A percentile compares a stretch with the other conserved stretches of the same genome.
Conservation (phyloP, 2,329 filamentous ascomycete genomes). For the Fusarium newnesense region DNA sequence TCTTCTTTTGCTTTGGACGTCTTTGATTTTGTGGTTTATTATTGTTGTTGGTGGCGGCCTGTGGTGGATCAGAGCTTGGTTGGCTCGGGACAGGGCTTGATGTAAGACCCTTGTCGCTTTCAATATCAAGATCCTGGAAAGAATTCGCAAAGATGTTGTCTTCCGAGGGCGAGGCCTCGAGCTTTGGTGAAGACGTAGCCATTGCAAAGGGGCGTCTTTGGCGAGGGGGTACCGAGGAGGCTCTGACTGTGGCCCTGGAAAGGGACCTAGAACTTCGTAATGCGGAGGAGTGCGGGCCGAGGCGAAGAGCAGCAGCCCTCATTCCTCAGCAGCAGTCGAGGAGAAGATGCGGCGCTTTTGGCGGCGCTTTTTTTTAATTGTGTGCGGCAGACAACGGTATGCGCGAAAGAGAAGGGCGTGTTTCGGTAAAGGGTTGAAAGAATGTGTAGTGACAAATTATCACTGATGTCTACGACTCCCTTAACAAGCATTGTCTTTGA, state of each 20-base stretch:
- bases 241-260: slow-evolving; percentile 7
- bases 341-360: slow-evolving; percentile 9
- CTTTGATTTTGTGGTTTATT: slow-evolving; percentile 14
- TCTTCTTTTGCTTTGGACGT: slow-evolving; percentile 27
- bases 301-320: slow-evolving; percentile 42
- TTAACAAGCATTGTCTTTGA: slow-evolving; percentile 3
- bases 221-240: slow-evolving; percentile 19
- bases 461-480: neutral
- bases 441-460: neutral
- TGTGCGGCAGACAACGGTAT: slow-evolving; percentile 16
- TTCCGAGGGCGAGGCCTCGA: slow-evolving; percentile 11
- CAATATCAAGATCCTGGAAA: slow-evolving; percentile 32
- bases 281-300: slow-evolving; percentile 36
- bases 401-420: neutral
- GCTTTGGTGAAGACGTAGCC: slow-evolving; percentile 27
- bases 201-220: slow-evolving; percentile 30
- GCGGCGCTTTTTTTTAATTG: neutral
- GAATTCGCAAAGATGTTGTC: slow-evolving; percentile 28
- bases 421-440: neutral
- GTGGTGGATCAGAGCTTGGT: slow-evolving; percentile 18
- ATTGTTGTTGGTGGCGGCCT: slow-evolving; percentile 12
- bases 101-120: slow-evolving; percentile 18
- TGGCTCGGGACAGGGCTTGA: slow-evolving; percentile 15
- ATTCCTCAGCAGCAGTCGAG: slow-evolving; percentile 34
- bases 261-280: slow-evolving; percentile 36